Base-by-base conservation (phyloP, 2,329 filamentous ascomycete genomes). In the Fusarium kyushuense region DNA sequence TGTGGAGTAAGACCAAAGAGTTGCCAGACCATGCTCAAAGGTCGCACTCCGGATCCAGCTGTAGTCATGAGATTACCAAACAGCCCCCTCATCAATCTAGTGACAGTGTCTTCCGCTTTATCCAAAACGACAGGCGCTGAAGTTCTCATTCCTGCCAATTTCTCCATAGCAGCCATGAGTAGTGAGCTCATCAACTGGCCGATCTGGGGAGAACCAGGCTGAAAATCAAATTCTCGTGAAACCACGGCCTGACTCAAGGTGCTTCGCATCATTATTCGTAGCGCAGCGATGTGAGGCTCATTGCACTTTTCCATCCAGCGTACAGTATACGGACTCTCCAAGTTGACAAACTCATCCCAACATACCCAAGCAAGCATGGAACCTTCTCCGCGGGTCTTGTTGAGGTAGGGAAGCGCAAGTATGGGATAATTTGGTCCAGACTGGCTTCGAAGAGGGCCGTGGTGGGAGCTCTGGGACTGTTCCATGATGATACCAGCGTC, bases 231-330 rank as follows among this genome's bases (percentile, higher is more conserved):
- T n/a, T 59, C 45, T 2, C 59, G n/a, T 1, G 25, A 64, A 1
- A 32, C 58, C 5, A 53, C 38, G 0, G 61, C 61, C 1, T 40
- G 59, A 3, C 59, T 64, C 0, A 64, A 33, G 1, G 61, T 64
- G 3, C 64, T 59, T 4, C 61, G 12, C 61, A 64, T 64, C 17
- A 64, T 64, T 17, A 64, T 64, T 29, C 61, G 2, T 0, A 64
- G 5, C 0, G 61, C 53, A 0, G 61, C 61, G 0, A 64, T 64
- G 13, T 64, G 61, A 0, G 53, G 6, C 7, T 64, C 61, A 4
- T 64, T 64, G 5, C 61, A 64, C 59, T 64, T 64, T 19, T 64
- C 61, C 59, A 64, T 64, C 59, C 61, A 64, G 5, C 61, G 59
- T 0, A 64, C 17, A 1, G n/a, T 5, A 7, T 64, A 64, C 2